A percentile compares a stretch with the other conserved stretches of the same genome.
phyloP scores from a whole-genome alignment of 345 rosid genomes.

The Eucalyptus grandis region DNA sequence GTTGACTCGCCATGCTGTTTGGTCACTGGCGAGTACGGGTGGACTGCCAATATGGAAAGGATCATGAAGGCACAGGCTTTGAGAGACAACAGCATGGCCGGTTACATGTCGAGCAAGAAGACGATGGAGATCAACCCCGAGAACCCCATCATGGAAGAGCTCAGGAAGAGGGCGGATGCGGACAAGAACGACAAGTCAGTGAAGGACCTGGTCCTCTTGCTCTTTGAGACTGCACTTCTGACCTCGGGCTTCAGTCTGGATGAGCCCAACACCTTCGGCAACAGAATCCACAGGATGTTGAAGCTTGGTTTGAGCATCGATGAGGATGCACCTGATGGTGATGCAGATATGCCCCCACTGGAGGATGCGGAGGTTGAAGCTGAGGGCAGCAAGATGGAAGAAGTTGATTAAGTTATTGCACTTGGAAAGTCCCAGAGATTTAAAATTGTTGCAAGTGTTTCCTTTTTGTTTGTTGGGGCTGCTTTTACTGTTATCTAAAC shows the following conservation, averaged over 20 bases:
- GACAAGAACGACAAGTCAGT: slow-evolving; percentile 89
- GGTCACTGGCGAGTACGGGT: slow-evolving; percentile 76
- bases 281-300: slow-evolving; percentile 83
- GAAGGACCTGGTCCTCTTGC: slow-evolving; percentile 69
- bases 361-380: slow-evolving; percentile 66
- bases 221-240: slow-evolving; percentile 72
- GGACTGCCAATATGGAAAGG: slow-evolving; percentile 94
- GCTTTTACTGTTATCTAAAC: background rate
- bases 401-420: slow-evolving; percentile 41
- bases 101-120: slow-evolving; percentile 85
- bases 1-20: slow-evolving; percentile 87
- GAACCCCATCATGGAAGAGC: slow-evolving; percentile 82
- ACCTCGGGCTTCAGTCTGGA: slow-evolving; percentile 91
- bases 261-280: slow-evolving; percentile 84
- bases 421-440: background rate
- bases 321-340: slow-evolving; percentile 57
- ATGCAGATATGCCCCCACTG: slow-evolving; percentile 66
- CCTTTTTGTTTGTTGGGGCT: background rate
- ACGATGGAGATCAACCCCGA: slow-evolving; percentile 88
- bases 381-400: slow-evolving; percentile 94
- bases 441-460: background rate
- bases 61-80: slow-evolving; percentile 87
- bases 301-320: slow-evolving; percentile 81
- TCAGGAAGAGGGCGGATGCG: slow-evolving; percentile 74
- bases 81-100: slow-evolving; percentile 82